Conservation (phyloP, 768 basidiomycete genomes). For the Asterophora parasitica region DNA sequence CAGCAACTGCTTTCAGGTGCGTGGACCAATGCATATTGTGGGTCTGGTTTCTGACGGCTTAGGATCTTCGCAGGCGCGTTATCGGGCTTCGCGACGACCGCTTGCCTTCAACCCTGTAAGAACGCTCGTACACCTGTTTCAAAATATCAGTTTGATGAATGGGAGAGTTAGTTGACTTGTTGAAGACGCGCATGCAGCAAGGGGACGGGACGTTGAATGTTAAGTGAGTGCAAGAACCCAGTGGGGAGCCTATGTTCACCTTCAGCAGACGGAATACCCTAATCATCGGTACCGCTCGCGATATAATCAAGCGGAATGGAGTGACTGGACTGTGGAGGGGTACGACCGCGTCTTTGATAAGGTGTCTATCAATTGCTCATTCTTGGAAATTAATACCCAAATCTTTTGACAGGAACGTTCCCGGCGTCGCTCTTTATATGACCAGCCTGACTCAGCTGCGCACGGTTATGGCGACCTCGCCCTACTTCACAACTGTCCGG, state of each 20-base stretch:
- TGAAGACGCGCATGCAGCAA: constrained; percentile 92
- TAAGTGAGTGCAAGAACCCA: constrained; percentile 27
- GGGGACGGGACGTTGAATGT: constrained; percentile 44
- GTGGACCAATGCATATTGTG: constrained; percentile 9
- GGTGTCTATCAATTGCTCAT: constrained; percentile 37
- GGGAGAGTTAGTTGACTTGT: constrained; percentile 63
- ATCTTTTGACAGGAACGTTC: constrained; percentile 63
- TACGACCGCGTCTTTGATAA: constrained; percentile 70
- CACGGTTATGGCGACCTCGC: constrained; percentile 64
- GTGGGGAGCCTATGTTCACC: constrained; percentile 16
- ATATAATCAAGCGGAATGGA: constrained; percentile 63
- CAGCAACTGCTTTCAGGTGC: constrained; percentile 63
- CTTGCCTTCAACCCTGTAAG: constrained; percentile 75
- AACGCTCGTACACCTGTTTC: background rate
- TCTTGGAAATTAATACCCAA: background rate
- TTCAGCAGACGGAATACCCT: constrained; percentile 26
- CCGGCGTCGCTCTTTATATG: constrained; percentile 91
- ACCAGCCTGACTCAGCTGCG: constrained; percentile 81
- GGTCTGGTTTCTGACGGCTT: background rate
- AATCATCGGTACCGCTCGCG: constrained; percentile 46
- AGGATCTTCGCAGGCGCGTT: constrained; percentile 50
- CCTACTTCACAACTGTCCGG: constrained; percentile 52
- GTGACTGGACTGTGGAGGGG: constrained; percentile 81
- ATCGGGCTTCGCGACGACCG: constrained; percentile 72
- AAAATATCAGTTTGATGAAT: background rate